Evolutionary conservation across 2,329 filamentous ascomycete genomes (phyloP).

Genomic region (Tolypocladium capitatum): DNA sequence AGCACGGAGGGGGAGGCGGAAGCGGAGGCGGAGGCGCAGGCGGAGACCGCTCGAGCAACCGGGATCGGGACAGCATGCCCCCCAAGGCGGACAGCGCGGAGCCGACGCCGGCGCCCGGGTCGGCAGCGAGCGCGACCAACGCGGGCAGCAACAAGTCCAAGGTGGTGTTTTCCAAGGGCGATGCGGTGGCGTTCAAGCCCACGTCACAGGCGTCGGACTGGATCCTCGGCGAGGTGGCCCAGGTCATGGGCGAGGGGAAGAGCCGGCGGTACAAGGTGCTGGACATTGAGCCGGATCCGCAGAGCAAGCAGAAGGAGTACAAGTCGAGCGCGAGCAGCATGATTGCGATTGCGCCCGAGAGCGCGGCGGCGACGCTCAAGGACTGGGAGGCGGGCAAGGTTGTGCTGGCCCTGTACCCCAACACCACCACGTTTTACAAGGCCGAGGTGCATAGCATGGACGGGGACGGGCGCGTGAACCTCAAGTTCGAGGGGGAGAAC

Average conservation of each 20-base stretch:
- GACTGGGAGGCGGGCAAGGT: constrained; percentile 55
- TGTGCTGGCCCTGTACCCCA: constrained; percentile 67
- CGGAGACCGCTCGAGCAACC: constrained; percentile 21
- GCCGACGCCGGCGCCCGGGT: constrained; percentile 20
- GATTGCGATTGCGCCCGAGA: constrained; percentile 56
- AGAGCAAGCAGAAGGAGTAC: constrained; percentile 53
- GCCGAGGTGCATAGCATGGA: constrained; percentile 66
- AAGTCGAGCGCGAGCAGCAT: constrained; percentile 61
- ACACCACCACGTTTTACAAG: constrained; percentile 77
- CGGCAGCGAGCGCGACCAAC: constrained; percentile 1
- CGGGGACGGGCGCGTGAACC: constrained; percentile 38
- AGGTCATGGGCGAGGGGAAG: constrained; percentile 63
- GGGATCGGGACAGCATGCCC: constrained; percentile 38
- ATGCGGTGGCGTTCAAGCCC: constrained; percentile 53
- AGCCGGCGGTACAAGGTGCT: constrained; percentile 67
- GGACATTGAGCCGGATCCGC: constrained; percentile 64
- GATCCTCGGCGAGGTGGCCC: constrained; percentile 68
- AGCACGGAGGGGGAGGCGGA: constrained; percentile 13
- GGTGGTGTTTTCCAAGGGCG: constrained; percentile 45
- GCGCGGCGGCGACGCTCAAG: constrained; percentile 33
- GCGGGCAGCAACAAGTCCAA: constrained; percentile 27
- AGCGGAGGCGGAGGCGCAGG: background rate
- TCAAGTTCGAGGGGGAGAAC: constrained; percentile 72
- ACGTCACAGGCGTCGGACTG: constrained; percentile 43
- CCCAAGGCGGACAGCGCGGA: constrained; percentile 44